Percentiles rank a stretch among this genome's conserved stretches.
Evolutionary conservation across 768 basidiomycete species (phyloP).

Genomic region (Suillus subalutaceus): DNA sequence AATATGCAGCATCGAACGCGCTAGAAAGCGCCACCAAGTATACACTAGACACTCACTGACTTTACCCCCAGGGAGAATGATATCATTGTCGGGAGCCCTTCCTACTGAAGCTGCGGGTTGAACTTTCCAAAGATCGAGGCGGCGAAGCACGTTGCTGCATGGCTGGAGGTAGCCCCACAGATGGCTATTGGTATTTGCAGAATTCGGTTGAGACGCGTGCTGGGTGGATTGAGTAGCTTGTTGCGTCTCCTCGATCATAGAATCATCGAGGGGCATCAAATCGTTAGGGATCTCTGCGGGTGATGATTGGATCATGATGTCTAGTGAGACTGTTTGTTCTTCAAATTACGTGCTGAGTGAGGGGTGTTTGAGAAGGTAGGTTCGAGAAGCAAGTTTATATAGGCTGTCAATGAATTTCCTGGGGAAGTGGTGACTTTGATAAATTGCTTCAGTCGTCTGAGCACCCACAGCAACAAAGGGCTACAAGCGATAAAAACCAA

Average conservation of each 20-base stretch:
- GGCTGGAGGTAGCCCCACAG: slow-evolving; percentile 79
- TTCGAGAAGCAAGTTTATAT: slow-evolving; percentile 7
- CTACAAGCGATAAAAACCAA: slow-evolving; percentile 14
- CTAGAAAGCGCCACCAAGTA: slow-evolving; percentile 9
- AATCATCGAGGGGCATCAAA: slow-evolving; percentile 29
- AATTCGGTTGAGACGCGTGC: slow-evolving; percentile 31
- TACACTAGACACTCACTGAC: slow-evolving; percentile 56
- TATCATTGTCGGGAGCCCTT: slow-evolving; percentile 50
- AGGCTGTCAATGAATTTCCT: background rate
- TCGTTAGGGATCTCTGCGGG: slow-evolving; percentile 21
- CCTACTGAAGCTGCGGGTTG: slow-evolving; percentile 56
- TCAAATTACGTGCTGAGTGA: background rate
- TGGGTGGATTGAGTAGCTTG: slow-evolving; percentile 46
- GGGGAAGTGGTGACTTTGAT: slow-evolving; percentile 10
- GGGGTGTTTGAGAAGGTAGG: background rate
- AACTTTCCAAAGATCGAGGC: slow-evolving; percentile 65
- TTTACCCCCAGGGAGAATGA: slow-evolving; percentile 70
- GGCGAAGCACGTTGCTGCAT: slow-evolving; percentile 50
- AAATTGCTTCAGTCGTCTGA: slow-evolving; percentile 16
- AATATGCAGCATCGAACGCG: slow-evolving; percentile 20
- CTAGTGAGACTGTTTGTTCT: slow-evolving; percentile 1
- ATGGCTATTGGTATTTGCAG: slow-evolving; percentile 28
- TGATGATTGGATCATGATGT: slow-evolving; percentile 9
- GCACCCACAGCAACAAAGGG: slow-evolving; percentile 25
- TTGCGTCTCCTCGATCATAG: slow-evolving; percentile 36